Evolutionary conservation across 164 flowering plant genomes (phyloP).

Genomic region (Stephania japonica): DNA sequence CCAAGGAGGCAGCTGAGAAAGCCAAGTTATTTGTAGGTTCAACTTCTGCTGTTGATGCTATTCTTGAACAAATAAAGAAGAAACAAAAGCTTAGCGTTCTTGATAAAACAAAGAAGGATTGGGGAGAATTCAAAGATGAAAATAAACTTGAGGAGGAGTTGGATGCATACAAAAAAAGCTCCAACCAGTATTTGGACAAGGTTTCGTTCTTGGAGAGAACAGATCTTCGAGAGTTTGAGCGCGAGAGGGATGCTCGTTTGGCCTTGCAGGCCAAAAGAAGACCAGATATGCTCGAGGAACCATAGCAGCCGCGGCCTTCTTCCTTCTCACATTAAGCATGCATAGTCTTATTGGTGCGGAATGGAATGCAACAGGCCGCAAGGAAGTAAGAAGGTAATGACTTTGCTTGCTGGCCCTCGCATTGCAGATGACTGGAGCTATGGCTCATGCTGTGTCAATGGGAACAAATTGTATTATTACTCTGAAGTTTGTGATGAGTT

Average conservation of each 20-base stretch:
- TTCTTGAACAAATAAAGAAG: slow-evolving; percentile 94
- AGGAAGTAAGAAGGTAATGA: not conserved
- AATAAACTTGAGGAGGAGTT: slow-evolving; percentile 81
- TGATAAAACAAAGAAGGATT: slow-evolving; percentile 94
- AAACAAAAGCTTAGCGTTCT: slow-evolving; percentile 90
- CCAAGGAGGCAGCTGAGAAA: slow-evolving; percentile 76
- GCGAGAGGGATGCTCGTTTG: slow-evolving; percentile 91
- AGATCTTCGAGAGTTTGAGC: slow-evolving; percentile 78
- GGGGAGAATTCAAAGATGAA: slow-evolving; percentile 94
- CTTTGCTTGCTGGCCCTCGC: no score
- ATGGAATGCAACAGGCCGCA: not conserved
- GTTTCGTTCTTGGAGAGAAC: slow-evolving; percentile 84
- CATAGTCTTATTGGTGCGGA: not conserved
- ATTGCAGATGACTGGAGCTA: not conserved
- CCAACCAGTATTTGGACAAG: slow-evolving; percentile 78
- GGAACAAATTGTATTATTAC: not conserved
- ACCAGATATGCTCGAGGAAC: slow-evolving; percentile 59
- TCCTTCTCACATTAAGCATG: not conserved
- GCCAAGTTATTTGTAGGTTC: slow-evolving; percentile 37
- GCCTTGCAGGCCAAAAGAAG: slow-evolving; percentile 64
- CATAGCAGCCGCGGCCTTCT: slow-evolving; percentile 9
- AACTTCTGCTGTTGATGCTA: slow-evolving; percentile 76
- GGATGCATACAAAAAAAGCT: slow-evolving; percentile 94
- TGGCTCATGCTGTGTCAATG: not conserved
- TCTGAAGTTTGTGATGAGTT: not conserved